These are phyloP conservation scores for Colletotrichum sp. DNA, from an alignment of 2,329 filamentous ascomycete genomes.

Conservation along the genomic window DNA sequence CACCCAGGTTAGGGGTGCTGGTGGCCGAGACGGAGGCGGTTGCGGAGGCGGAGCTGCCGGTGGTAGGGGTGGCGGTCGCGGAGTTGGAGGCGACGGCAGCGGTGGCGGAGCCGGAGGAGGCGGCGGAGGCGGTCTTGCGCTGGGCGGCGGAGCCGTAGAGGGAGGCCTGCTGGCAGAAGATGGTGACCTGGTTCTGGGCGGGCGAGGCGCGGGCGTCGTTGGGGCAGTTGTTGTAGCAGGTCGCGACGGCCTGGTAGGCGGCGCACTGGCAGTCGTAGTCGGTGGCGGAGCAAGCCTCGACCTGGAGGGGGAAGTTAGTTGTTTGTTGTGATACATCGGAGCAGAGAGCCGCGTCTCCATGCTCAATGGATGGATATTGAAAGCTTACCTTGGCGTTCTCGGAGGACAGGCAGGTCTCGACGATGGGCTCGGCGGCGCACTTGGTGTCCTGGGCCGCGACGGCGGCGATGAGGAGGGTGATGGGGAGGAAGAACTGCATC, in stretches of 20 bases:
- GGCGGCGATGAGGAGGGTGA: slow-evolving; percentile 37
- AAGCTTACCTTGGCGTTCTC: slow-evolving; percentile 40
- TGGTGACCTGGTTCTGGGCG: slow-evolving; percentile 41
- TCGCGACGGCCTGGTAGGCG: slow-evolving; percentile 47
- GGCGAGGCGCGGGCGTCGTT: slow-evolving; percentile 43
- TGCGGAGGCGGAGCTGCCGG: slow-evolving; percentile 22
- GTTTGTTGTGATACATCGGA: neutral
- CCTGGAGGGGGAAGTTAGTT: slow-evolving; percentile 23
- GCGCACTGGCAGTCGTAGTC: slow-evolving; percentile 55
- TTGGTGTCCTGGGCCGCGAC: slow-evolving; percentile 30
- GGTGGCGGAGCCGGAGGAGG: slow-evolving; percentile 27
- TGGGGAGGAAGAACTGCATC: slow-evolving; percentile 51
- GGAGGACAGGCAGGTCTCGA: slow-evolving; percentile 46
- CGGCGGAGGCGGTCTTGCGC: slow-evolving; percentile 26
- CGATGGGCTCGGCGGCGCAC: slow-evolving; percentile 53
- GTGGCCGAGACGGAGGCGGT: slow-evolving; percentile 21
- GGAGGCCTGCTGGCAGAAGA: slow-evolving; percentile 51
- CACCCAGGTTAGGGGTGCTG: slow-evolving; percentile 27
- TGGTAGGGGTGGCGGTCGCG: slow-evolving; percentile 23
- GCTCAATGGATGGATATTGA: neutral
- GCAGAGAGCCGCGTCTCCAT: too few relatives aligned
- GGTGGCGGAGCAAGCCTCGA: slow-evolving; percentile 37
- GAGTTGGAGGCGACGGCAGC: slow-evolving; percentile 26
- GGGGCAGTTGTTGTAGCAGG: slow-evolving; percentile 64
- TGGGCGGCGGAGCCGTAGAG: slow-evolving; percentile 41